Evolutionary conservation across 1,284 basidiomycete genomes (phyloP).

Genomic region (Sporisorium scitamineum): DNA sequence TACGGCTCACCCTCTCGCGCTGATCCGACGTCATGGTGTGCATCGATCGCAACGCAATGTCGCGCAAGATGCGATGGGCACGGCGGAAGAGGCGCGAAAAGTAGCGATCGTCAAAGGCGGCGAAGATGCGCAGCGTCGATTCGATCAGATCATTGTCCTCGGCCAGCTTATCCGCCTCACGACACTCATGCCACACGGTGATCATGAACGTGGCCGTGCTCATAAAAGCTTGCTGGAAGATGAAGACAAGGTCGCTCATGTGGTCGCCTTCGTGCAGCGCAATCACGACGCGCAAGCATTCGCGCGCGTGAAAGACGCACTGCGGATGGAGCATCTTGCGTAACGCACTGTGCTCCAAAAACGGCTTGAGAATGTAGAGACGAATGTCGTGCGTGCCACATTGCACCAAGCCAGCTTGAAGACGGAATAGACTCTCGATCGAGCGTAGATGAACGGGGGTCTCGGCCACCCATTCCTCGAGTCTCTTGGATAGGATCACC

Average conservation of each 20-base stretch:
- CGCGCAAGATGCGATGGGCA: conserved; percentile 47
- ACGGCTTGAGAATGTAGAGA: conserved; percentile 64
- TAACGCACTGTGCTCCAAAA: conserved; percentile 52
- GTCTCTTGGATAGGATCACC: conserved; percentile 49
- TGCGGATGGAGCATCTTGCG: conserved; percentile 60
- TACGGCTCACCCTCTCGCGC: conserved; percentile 48
- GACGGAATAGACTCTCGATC: conserved; percentile 47
- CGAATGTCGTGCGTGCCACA: conserved; percentile 58
- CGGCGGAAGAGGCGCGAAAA: conserved; percentile 49
- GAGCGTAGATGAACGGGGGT: conserved; percentile 50
- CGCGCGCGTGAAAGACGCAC: conserved; percentile 55
- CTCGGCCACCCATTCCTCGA: conserved; percentile 59
- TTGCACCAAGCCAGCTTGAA: conserved; percentile 52
- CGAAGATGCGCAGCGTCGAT: conserved; percentile 54
- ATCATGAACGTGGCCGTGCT: conserved; percentile 63
- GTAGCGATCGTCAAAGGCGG: conserved; percentile 52
- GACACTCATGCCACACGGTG: conserved; percentile 62
- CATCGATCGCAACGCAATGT: conserved; percentile 51
- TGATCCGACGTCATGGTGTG: conserved; percentile 52
- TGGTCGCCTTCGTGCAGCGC: conserved; percentile 51
- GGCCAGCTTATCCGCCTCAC: conserved; percentile 37
- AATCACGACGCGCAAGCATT: conserved; percentile 53
- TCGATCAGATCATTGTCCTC: conserved; percentile 59
- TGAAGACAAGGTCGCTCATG: conserved; percentile 53
- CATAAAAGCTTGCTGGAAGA: conserved; percentile 63